phyloP scores from a whole-genome alignment of 352 stramenopile species.

The Pythium pyrilobum region DNA sequence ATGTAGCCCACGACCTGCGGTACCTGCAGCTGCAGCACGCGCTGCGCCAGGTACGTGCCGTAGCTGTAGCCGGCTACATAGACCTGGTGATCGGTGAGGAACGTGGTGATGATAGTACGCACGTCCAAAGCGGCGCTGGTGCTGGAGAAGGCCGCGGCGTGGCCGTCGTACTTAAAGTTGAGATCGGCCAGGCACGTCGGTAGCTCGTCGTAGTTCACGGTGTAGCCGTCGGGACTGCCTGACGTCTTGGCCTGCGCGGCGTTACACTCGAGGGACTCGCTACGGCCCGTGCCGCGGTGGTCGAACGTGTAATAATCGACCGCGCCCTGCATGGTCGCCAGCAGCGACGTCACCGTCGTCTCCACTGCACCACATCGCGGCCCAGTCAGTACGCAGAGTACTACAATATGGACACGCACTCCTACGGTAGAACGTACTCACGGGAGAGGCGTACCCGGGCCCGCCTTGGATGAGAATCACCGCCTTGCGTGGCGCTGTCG shows the following conservation, averaged over 20 bases:
- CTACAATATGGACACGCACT: neutral
- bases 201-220: slow-evolving; percentile 16
- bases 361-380: slow-evolving; percentile 1
- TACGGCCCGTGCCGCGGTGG: slow-evolving; percentile 28
- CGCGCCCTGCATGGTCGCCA: slow-evolving; percentile 6
- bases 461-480: slow-evolving; percentile 11
- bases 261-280: slow-evolving; percentile 21
- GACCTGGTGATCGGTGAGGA: slow-evolving; percentile 17
- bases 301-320: slow-evolving; percentile 28
- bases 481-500: neutral
- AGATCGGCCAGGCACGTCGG: slow-evolving; percentile 20
- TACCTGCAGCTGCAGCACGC: slow-evolving; percentile 20
- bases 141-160: slow-evolving; percentile 13
- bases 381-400: too few relatives aligned
- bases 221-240: slow-evolving; percentile 8
- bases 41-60: slow-evolving; percentile 25
- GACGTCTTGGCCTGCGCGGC: slow-evolving; percentile 19
- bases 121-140: slow-evolving; percentile 22
- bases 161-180: slow-evolving; percentile 18
- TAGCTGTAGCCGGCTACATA: slow-evolving; percentile 22
- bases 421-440: slow-evolving; percentile 8
- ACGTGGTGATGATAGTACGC: slow-evolving; percentile 14
- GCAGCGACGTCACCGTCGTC: neutral
- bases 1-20: slow-evolving; percentile 24
- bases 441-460: slow-evolving; percentile 3